Evolutionary conservation across 2,329 filamentous ascomycete genomes (phyloP), one percentile per base, ranked within the genome.

Genomic region (Trichoderma hamatum): DNA sequence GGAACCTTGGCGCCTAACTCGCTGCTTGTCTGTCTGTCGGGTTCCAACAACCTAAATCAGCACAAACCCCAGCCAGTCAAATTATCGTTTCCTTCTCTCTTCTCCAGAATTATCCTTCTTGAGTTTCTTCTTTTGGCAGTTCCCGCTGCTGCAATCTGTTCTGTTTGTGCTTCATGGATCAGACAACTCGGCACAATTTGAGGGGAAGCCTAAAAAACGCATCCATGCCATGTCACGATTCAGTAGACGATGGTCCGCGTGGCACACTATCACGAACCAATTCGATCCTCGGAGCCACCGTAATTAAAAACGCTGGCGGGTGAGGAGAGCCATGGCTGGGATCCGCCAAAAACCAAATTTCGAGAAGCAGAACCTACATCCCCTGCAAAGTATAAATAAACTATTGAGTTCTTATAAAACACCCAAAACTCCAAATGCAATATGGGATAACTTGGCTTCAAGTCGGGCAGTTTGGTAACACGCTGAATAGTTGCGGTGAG

Each of bases 1-100:
- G 65, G 52, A 60, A 67, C 65, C 64, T 67, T 61, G 65, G 46
- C 65, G 65, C 65, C 65, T 52, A 67, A 67, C n/a, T 30, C 24
- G 32, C 19, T 21, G 43, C 34, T 59, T 32, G 56, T 24, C 28
- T 59, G 36, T 19, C 24, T 39, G 21, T 59, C 56, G 56, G 56
- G 39, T 59, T 59, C 43, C 63, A 32, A 36, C 36, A 67, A 67
- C 52, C 63, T 39, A 67, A 67, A 26, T 10, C 24, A 11, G 39
- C 51, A 36, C 16, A n/a, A 58, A 16, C 13, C 19, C 7, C 34
- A 58, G 36, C 54, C 52, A 49, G 63, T 36, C 39, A 26, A 55
- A n/a, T 55, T 11, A n/a, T 4, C 3, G 16, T 43, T 39, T 43
- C 36, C 21, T 14, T 39, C 13, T 43, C 34, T 26, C n/a, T 43